Conservation (phyloP, 2,329 filamentous ascomycete species). For the Hypoxylon rubiginosum region DNA sequence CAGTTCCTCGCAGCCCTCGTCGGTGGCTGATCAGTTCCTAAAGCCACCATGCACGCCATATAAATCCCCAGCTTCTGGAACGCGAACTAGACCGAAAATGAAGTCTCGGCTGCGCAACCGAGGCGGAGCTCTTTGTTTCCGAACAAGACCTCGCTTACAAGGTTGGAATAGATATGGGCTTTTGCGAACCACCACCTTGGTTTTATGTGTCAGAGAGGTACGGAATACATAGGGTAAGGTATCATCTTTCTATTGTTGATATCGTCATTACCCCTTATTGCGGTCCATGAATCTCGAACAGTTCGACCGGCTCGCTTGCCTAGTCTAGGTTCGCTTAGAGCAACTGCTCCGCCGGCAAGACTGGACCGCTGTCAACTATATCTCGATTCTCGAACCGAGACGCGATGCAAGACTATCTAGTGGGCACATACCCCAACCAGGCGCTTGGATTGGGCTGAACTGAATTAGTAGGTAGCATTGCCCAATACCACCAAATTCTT, state of each 20-base stretch:
- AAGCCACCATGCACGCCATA: slow-evolving; percentile 24
- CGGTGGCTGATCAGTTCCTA: slow-evolving; percentile 12
- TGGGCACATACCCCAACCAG: slow-evolving; percentile 28
- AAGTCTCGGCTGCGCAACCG: slow-evolving; percentile 22
- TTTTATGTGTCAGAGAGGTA: slow-evolving; percentile 3
- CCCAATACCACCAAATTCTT: slow-evolving; percentile 19
- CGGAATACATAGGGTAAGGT: background rate
- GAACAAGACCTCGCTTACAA: slow-evolving; percentile 19
- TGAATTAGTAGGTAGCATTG: slow-evolving; percentile 33
- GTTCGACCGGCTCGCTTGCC: background rate
- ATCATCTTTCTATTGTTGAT: background rate
- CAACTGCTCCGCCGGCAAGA: slow-evolving; percentile 13
- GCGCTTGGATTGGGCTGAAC: slow-evolving; percentile 38
- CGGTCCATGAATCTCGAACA: background rate
- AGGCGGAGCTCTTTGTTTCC: slow-evolving; percentile 35
- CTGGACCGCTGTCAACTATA: slow-evolving; percentile 22
- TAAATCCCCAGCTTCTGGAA: slow-evolving; percentile 28
- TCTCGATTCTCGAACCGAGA: slow-evolving; percentile 24
- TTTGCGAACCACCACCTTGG: background rate
- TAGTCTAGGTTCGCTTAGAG: slow-evolving; percentile 28
- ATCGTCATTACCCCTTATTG: background rate
- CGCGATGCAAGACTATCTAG: slow-evolving; percentile 36
- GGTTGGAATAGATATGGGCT: slow-evolving; percentile 1
- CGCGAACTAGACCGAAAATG: slow-evolving; percentile 19
- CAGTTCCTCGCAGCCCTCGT: background rate